A percentile compares a stretch with the other conserved stretches of the same genome.
phyloP scores from a whole-genome alignment of 2,329 filamentous ascomycete species.

The Fonsecaea monophora region DNA sequence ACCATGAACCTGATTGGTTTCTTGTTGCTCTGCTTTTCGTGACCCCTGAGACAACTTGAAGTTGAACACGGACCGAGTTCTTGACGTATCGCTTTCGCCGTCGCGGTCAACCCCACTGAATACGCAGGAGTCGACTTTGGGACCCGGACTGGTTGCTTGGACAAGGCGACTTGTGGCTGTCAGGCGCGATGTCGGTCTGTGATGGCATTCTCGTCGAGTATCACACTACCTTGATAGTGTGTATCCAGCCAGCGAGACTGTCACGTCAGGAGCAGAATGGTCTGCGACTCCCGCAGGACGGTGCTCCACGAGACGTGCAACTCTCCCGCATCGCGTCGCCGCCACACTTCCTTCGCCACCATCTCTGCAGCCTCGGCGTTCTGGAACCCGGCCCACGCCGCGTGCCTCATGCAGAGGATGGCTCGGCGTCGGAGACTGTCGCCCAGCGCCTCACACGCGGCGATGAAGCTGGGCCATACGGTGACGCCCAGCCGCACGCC shows the following conservation, averaged over 20 bases:
- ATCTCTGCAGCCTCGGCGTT: constrained; percentile 19
- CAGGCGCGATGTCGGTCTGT: too few relatives aligned
- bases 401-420: constrained; percentile 20
- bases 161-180: too few relatives aligned
- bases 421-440: constrained; percentile 16
- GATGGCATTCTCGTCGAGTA: too few relatives aligned
- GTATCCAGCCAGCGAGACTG: neutral
- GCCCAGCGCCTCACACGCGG: constrained; percentile 51
- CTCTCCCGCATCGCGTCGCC: constrained; percentile 19
- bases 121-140: too few relatives aligned
- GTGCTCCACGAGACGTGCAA: constrained; percentile 19
- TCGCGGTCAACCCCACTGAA: too few relatives aligned
- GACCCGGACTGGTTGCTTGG: too few relatives aligned
- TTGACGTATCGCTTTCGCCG: too few relatives aligned
- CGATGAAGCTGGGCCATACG: constrained; percentile 55
- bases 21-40: too few relatives aligned
- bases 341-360: constrained; percentile 20
- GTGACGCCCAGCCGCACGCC: constrained; percentile 42
- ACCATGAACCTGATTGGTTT: too few relatives aligned
- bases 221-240: neutral
- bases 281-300: constrained; percentile 16
- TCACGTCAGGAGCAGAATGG: constrained; percentile 20
- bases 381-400: constrained; percentile 16
- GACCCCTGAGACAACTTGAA: too few relatives aligned
- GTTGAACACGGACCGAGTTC: too few relatives aligned